A percentile compares a stretch with the other conserved stretches of the same genome.
These are phyloP conservation scores for Phanerodontia chrysosporium DNA, from an alignment of 768 basidiomycete genomes.

Conservation along the genomic window DNA sequence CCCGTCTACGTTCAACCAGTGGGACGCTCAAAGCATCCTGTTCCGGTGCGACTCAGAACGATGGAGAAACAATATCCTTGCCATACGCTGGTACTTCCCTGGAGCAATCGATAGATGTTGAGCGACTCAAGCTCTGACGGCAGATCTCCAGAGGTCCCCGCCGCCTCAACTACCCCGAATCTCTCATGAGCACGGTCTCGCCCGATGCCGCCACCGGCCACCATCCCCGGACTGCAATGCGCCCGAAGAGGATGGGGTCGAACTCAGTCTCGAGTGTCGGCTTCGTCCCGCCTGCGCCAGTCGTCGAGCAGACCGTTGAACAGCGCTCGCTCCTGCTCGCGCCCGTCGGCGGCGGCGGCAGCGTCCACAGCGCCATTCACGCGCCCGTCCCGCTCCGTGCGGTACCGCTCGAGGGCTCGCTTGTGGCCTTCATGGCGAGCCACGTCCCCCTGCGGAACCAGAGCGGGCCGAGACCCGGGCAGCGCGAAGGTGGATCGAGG, in stretches of 20 bases:
- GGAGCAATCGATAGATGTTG: too few relatives aligned
- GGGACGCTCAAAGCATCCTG: too few relatives aligned
- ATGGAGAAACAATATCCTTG: too few relatives aligned
- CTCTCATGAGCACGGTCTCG: too few relatives aligned
- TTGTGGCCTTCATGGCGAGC: neutral
- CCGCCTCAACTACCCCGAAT: too few relatives aligned
- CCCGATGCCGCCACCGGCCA: neutral
- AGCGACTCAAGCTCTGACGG: too few relatives aligned
- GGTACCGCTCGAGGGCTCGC: neutral
- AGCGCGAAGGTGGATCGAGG: neutral
- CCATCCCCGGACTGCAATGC: constrained; percentile 1
- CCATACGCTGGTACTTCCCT: too few relatives aligned
- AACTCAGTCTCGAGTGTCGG: neutral
- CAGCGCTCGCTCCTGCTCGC: neutral
- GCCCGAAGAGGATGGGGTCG: neutral
- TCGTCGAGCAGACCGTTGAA: neutral
- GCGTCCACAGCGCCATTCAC: neutral
- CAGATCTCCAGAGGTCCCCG: too few relatives aligned
- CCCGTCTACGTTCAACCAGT: too few relatives aligned
- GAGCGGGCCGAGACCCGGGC: neutral
- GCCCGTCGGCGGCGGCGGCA: neutral
- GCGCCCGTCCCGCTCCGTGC: constrained; percentile 9
- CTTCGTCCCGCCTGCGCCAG: neutral
- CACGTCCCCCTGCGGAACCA: neutral
- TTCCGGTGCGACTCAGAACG: too few relatives aligned